Conservation (phyloP, 1,139 yeast genomes). For the Suhomyces bolitotheri region DNA sequence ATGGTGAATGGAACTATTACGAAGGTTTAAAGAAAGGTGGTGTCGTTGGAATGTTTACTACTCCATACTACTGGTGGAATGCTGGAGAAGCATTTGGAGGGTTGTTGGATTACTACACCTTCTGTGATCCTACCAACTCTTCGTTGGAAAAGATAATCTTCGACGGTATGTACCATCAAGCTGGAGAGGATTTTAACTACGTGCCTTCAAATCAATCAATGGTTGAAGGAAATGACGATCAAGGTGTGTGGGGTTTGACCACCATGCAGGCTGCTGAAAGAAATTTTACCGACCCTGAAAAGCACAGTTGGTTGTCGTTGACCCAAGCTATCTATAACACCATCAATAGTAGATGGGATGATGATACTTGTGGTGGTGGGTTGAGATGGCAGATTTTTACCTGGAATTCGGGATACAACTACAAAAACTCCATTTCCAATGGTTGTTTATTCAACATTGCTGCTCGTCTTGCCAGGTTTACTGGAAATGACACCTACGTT, state of each 20-base stretch:
- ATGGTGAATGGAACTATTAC: conserved; percentile 61
- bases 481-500: conserved; percentile 68
- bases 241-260: conserved; percentile 69
- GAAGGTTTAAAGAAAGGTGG: conserved; percentile 56
- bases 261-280: conserved; percentile 63
- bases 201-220: conserved; percentile 60
- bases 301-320: conserved; percentile 69
- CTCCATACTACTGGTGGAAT: conserved; percentile 74
- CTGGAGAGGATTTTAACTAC: conserved; percentile 53
- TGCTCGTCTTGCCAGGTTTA: conserved; percentile 82
- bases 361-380: conserved; percentile 75
- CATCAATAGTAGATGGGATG: conserved; percentile 89
- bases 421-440: conserved; percentile 86
- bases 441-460: conserved; percentile 89
- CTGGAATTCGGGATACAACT: conserved; percentile 93
- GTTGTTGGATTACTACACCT: conserved; percentile 51
- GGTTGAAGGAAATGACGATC: conserved; percentile 73
- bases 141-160: conserved; percentile 41
- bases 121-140: conserved; percentile 45
- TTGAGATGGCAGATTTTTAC: conserved; percentile 95
- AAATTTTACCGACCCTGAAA: conserved; percentile 51
- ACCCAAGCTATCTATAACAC: conserved; percentile 86
- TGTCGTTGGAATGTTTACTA: conserved; percentile 56
- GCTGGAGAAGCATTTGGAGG: conserved; percentile 72
- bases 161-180: conserved; percentile 51